Conservation (phyloP, 1,284 basidiomycete species). For the Cronartium quercuum region DNA sequence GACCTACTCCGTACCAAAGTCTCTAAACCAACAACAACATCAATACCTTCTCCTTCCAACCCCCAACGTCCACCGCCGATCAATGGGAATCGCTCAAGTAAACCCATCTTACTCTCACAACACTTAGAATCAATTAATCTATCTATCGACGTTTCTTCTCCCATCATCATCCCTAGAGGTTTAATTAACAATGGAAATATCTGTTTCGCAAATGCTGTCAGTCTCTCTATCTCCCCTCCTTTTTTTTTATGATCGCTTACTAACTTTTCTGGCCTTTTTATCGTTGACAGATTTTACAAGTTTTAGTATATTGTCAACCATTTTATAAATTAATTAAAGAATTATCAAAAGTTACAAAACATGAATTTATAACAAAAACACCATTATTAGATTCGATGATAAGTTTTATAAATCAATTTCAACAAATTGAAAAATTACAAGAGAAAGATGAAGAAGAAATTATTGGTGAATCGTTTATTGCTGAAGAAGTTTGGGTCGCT, state of each 20-base stretch:
- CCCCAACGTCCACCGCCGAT: conserved; percentile 45
- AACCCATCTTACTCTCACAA: conserved; percentile 36
- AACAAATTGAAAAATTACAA: conserved; percentile 30
- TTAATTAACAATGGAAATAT: conserved; percentile 93
- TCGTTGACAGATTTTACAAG: conserved; percentile 63
- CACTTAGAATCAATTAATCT: conserved; percentile 45
- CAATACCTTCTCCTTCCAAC: conserved; percentile 42
- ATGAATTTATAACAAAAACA: conserved; percentile 56
- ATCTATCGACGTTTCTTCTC: conserved; percentile 41
- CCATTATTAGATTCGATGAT: conserved; percentile 72
- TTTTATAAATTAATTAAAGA: conserved; percentile 74
- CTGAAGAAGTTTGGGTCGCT: conserved; percentile 87
- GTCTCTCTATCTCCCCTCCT: conserved; percentile 39
- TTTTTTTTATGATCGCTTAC: background rate
- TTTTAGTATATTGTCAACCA: conserved; percentile 78
- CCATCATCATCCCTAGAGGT: conserved; percentile 65
- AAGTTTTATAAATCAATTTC: conserved; percentile 35
- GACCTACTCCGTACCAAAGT: conserved; percentile 56
- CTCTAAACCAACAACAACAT: conserved; percentile 58
- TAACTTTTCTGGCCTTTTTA: background rate
- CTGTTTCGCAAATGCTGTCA: conserved; percentile 88
- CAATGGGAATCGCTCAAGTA: conserved; percentile 49
- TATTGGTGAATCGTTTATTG: conserved; percentile 64
- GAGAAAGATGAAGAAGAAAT: conserved; percentile 10
- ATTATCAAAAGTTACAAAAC: conserved; percentile 57